These are phyloP conservation scores for Aspergillus baeticus DNA, from an alignment of 495 filamentous ascomycete genomes.

Conservation along the genomic window DNA sequence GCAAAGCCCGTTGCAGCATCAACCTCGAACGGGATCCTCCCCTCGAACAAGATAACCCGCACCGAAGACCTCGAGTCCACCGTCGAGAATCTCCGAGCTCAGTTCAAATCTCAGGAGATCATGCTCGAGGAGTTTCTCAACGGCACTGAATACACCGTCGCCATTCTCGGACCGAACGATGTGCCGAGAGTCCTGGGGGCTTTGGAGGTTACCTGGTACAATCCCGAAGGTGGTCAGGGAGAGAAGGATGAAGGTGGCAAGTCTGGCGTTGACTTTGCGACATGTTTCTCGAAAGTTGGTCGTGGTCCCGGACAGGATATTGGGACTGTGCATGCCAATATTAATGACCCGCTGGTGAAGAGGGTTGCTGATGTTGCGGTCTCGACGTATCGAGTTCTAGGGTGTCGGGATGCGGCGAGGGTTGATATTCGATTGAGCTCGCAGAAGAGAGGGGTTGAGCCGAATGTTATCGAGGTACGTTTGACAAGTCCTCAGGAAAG, in stretches of 20 bases:
- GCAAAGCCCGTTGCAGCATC: constrained; percentile 8
- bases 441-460: background rate
- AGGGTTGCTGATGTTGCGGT: background rate
- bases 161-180: constrained; percentile 3
- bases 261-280: constrained; percentile 11
- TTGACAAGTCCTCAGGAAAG: background rate
- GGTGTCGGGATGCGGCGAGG: constrained; percentile 10
- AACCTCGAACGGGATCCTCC: constrained; percentile 6
- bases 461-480: constrained; percentile 15
- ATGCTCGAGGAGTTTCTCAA: constrained; percentile 6
- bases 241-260: no score
- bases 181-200: constrained; percentile 5
- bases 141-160: constrained; percentile 9
- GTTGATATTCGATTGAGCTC: constrained; percentile 10
- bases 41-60: constrained; percentile 3
- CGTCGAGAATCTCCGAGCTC: background rate
- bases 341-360: constrained; percentile 2
- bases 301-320: background rate
- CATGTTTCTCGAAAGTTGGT: constrained; percentile 2
- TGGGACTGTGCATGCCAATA: no score
- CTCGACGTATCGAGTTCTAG: constrained; percentile 3
- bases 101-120: background rate
- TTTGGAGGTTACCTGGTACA: constrained; percentile 8
- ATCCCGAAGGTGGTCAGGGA: background rate
- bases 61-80: background rate